These are phyloP conservation scores for Cyphellophora attinorum DNA, from an alignment of 2,329 filamentous ascomycete genomes.

Conservation along the genomic window DNA sequence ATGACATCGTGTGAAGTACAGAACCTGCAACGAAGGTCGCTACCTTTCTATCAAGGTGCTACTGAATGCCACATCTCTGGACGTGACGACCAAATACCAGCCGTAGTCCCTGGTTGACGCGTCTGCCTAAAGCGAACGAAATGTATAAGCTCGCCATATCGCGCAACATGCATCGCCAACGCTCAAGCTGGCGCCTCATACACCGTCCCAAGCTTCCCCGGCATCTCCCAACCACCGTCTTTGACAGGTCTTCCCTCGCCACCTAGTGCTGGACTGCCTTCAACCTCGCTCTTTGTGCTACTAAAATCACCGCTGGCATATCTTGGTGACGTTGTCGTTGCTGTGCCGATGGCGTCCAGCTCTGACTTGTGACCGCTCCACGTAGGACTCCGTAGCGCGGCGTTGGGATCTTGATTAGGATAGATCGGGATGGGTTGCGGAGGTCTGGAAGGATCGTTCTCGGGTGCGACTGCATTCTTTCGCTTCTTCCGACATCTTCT, in stretches of 20 bases:
- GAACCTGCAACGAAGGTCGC: no score
- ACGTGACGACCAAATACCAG: no score
- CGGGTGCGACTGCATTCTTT: neutral
- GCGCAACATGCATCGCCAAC: no score
- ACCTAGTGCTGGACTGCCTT: constrained; percentile 10
- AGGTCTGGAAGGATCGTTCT: constrained; percentile 1
- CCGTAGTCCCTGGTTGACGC: no score
- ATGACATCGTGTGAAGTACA: no score
- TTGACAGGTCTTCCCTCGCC: constrained; percentile 6
- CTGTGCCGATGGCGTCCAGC: constrained; percentile 12
- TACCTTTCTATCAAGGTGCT: no score
- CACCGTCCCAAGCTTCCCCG: constrained; percentile 9
- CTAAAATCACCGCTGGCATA: constrained; percentile 1
- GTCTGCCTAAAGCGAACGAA: no score
- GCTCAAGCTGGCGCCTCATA: constrained; percentile 15
- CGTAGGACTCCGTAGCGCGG: constrained; percentile 11
- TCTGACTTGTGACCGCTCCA: constrained; percentile 17
- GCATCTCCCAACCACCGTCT: constrained; percentile 9
- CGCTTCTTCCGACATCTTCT: constrained; percentile 3
- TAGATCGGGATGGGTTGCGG: neutral
- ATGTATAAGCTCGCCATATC: no score
- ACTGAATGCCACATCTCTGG: no score
- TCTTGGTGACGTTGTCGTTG: constrained; percentile 4
- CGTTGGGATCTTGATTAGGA: constrained; percentile 1
- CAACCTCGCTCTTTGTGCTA: constrained; percentile 7